phyloP scores from a whole-genome alignment of 768 basidiomycete species.

The Russula abietina region DNA sequence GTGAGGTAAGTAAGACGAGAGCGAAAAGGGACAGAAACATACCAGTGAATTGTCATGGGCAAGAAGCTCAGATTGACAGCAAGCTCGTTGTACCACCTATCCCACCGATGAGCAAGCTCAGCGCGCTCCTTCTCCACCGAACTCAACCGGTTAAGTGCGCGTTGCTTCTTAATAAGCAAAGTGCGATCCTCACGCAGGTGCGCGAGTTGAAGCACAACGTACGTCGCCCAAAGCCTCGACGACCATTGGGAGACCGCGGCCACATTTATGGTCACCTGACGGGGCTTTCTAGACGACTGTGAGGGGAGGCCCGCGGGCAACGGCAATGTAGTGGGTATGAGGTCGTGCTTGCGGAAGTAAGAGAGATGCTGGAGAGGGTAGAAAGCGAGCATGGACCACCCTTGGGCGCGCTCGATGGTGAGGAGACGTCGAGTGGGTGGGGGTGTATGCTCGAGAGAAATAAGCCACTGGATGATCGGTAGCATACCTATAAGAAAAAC shows the following conservation, averaged over 20 bases:
- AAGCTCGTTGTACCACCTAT: conserved; percentile 64
- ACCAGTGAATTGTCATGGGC: conserved; percentile 87
- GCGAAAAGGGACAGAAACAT: conserved; percentile 17
- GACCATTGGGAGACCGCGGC: conserved; percentile 60
- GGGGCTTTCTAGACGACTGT: conserved; percentile 35
- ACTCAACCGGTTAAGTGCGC: conserved; percentile 35
- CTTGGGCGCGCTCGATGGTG: conserved; percentile 75
- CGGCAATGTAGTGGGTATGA: conserved; percentile 53
- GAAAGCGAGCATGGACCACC: conserved; percentile 69
- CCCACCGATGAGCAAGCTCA: conserved; percentile 55
- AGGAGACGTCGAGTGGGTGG: conserved; percentile 65
- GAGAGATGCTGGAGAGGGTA: conserved; percentile 75
- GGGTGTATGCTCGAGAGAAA: conserved; percentile 63
- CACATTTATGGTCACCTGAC: conserved; percentile 38
- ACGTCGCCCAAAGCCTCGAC: conserved; percentile 74
- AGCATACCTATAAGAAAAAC: conserved; percentile 48
- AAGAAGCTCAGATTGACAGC: conserved; percentile 68
- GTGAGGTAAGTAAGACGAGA: background rate
- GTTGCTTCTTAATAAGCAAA: conserved; percentile 50
- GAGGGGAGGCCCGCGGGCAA: conserved; percentile 31
- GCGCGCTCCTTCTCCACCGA: conserved; percentile 39
- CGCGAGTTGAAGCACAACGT: conserved; percentile 69
- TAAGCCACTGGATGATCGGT: conserved; percentile 75
- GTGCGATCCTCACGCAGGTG: conserved; percentile 66
- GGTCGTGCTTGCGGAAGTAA: conserved; percentile 54